Conservation (phyloP, 2,329 filamentous ascomycete species). For the Hymenotorrendiella dingleyae region DNA sequence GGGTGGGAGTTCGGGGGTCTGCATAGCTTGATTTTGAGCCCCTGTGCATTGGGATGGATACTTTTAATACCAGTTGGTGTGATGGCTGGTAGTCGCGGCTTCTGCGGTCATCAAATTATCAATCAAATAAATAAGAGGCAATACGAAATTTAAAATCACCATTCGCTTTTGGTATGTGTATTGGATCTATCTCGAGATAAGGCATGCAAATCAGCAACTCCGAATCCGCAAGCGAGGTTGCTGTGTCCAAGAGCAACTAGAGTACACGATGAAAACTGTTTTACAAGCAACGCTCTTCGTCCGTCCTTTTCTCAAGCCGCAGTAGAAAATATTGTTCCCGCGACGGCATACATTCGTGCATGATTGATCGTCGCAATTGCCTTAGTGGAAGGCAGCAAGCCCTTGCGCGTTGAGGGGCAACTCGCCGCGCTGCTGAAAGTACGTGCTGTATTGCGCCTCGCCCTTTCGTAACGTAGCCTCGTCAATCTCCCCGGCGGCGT, state of each 20-base stretch:
- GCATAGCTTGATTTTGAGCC: too few relatives aligned
- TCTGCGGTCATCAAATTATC: neutral
- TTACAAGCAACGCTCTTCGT: neutral
- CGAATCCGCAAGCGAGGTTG: neutral
- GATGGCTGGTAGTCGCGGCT: neutral
- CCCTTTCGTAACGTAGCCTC: conserved; percentile 37
- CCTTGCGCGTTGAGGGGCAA: conserved; percentile 23
- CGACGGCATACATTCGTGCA: neutral
- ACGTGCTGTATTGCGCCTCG: conserved; percentile 38
- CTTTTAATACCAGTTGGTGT: neutral
- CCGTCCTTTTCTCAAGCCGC: neutral
- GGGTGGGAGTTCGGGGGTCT: too few relatives aligned
- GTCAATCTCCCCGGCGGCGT: conserved; percentile 36
- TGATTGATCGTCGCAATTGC: neutral
- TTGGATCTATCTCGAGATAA: neutral
- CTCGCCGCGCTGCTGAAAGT: conserved; percentile 33
- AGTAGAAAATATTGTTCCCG: neutral
- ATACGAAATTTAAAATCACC: neutral
- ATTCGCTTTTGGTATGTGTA: neutral
- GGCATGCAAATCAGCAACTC: neutral
- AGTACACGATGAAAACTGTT: conserved; percentile 1
- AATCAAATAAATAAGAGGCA: neutral
- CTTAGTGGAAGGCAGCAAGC: conserved; percentile 25
- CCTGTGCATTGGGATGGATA: too few relatives aligned
- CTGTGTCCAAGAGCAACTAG: conserved; percentile 3